phyloP scores from a whole-genome alignment of 2,329 filamentous ascomycete genomes.

The Neocatenulostroma microsporum region DNA sequence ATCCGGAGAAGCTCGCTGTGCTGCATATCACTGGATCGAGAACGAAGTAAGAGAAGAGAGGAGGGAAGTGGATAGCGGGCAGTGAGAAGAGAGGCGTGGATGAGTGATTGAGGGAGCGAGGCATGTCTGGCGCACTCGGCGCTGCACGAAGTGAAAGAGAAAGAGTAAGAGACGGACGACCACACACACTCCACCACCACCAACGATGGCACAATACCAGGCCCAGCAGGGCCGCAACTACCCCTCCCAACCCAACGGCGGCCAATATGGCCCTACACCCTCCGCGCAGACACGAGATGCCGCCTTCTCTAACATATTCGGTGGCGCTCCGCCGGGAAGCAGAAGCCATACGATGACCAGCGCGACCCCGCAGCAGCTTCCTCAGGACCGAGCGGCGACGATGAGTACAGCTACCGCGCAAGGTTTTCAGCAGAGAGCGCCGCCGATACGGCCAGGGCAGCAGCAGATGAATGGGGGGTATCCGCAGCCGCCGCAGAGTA shows the following conservation, averaged over 20 bases:
- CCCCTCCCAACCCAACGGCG: conserved; percentile 55
- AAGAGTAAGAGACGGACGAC: conserved; percentile 2
- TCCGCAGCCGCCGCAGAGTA: conserved; percentile 11
- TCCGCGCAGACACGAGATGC: conserved; percentile 71
- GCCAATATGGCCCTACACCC: conserved; percentile 47
- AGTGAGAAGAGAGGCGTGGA: too few species aligned
- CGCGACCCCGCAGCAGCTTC: conserved; percentile 56
- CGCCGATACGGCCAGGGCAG: conserved; percentile 46
- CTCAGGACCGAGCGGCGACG: conserved; percentile 67
- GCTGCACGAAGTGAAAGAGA: conserved; percentile 3
- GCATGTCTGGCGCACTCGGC: conserved; percentile 1
- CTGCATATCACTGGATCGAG: too few species aligned
- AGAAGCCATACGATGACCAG: conserved; percentile 95
- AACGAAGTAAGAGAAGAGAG: too few species aligned
- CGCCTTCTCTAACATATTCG: conserved; percentile 94
- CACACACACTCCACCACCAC: background rate
- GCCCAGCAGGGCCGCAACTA: conserved; percentile 13
- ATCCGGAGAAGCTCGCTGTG: too few species aligned
- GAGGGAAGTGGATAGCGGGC: too few species aligned
- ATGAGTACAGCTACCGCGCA: conserved; percentile 39
- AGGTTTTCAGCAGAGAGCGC: conserved; percentile 53
- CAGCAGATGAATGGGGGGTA: conserved; percentile 34
- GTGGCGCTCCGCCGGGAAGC: conserved; percentile 70
- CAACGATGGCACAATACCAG: conserved; percentile 15
- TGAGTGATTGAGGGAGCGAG: background rate